phyloP scores from a whole-genome alignment of 768 basidiomycete genomes.

The Gloeostereum incarnatum region DNA sequence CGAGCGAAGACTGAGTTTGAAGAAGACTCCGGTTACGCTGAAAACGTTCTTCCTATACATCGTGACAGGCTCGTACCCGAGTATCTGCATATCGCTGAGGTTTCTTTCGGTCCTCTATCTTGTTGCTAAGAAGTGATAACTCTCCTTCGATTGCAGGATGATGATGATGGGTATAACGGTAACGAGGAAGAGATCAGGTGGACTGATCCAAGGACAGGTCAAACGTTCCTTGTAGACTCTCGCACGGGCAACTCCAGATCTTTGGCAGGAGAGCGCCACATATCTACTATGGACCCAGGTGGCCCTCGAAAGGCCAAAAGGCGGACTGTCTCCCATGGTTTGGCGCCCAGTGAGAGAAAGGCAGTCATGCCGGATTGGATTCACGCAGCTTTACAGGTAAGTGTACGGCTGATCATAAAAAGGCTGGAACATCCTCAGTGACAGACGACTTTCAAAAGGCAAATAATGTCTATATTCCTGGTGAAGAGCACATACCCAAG shows the following conservation, averaged over 20 bases:
- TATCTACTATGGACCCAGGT: too few relatives aligned
- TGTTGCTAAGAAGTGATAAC: too few relatives aligned
- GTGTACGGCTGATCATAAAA: constrained; percentile 2
- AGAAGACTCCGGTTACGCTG: constrained; percentile 26
- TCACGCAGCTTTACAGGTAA: constrained; percentile 45
- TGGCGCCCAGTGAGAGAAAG: constrained; percentile 1
- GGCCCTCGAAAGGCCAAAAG: too few relatives aligned
- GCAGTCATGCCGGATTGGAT: constrained; percentile 54
- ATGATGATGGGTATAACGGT: too few relatives aligned
- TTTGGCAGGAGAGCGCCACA: constrained; percentile 12
- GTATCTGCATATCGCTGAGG: too few relatives aligned
- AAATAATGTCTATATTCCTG: constrained; percentile 44
- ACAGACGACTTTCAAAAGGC: constrained; percentile 25
- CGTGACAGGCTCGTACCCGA: too few relatives aligned
- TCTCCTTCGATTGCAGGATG: too few relatives aligned
- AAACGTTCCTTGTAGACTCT: constrained; percentile 51
- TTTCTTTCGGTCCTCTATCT: too few relatives aligned
- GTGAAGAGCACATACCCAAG: constrained; percentile 38
- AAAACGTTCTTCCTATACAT: too few relatives aligned
- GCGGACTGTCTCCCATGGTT: constrained; percentile 6
- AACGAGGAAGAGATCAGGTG: constrained; percentile 36
- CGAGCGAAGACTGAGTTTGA: constrained; percentile 31
- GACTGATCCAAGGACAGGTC: constrained; percentile 55
- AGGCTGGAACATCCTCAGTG: neutral
- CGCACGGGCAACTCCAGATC: constrained; percentile 61